Base-by-base conservation (phyloP, 148 eudicot genomes). In the Rhododendron vialii region DNA sequence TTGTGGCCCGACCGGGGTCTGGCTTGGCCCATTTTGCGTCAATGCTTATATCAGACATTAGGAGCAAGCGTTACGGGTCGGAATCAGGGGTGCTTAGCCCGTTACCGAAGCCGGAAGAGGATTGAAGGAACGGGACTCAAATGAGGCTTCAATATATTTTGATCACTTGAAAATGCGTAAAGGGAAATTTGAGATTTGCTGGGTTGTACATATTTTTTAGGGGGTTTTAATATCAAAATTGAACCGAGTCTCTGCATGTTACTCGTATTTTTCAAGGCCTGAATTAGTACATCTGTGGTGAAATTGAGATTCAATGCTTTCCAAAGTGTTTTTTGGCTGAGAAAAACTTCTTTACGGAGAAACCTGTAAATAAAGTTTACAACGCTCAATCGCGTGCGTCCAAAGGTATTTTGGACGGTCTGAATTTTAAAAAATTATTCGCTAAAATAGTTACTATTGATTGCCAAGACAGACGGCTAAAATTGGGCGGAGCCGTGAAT, bases 21-120 rank as follows among this genome's bases (percentile, higher is more conserved):
- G 90, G 95, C 4, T 87, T 90, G 71, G 83, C 87, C 4, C 59
- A 78, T 74, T 91, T 89, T 85, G 93, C 91, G 33, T 89, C 90
- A 30, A 85, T 91, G 82, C 51, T 92, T 63, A 88, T 89, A 3
- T 86, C 88, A 0, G 90, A 92, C 73, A 82, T 81, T n/a, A 88
- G 93, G 88, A 91, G 88, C 30, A 89, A 87, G 50, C 93, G 83
- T n/a, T 76, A 86, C 3, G 91, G 84, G 10, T 35, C 76, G 2
- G 76, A 71, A 14, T 36, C 80, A 9, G 80, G 51, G 47, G 51
- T 20, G 5, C 4, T 20, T 9, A 77, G 80, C 50, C 80, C 5
- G 28, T 77, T 41, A 20, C 50, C 80, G n/a, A 77, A 41, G 51
- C 80, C 30, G 28, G 51, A 22, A 41, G 80, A 43, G 50, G 80